Evolutionary conservation across 495 filamentous ascomycete species (phyloP).

Genomic region (Aspergillus saccharolyticus): DNA sequence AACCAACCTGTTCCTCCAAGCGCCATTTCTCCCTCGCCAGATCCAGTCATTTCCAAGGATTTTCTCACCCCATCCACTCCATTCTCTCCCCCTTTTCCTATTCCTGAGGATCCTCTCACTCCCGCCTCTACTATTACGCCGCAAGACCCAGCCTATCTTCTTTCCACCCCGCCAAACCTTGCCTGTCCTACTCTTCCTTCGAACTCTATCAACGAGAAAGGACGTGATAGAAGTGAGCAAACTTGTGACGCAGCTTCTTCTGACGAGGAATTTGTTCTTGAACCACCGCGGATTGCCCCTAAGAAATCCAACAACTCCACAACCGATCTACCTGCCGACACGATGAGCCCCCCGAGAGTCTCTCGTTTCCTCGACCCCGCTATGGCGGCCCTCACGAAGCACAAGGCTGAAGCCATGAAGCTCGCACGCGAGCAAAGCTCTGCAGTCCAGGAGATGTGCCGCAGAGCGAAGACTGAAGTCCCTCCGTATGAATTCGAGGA

Average conservation of each 20-base stretch:
- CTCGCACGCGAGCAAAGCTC: constrained; percentile 45
- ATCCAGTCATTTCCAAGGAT: no score
- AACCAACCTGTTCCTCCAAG: not conserved
- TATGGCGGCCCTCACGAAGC: constrained; percentile 45
- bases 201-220: not conserved
- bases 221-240: no score
- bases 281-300: not conserved
- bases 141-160: no score
- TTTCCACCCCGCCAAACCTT: not conserved
- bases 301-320: not conserved
- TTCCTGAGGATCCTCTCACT: no score
- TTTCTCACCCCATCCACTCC: no score
- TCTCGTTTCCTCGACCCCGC: constrained; percentile 41
- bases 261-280: not conserved
- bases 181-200: not conserved
- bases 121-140: no score
- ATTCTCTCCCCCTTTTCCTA: no score
- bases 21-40: no score
- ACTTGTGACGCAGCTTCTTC: not conserved
- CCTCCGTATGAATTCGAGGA: constrained; percentile 77
- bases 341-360: constrained; percentile 21
- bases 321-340: not conserved
- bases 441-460: constrained; percentile 47
- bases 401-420: constrained; percentile 46
- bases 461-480: constrained; percentile 39